Conservation (phyloP, 331 rosid species). For the Cydonia oblonga region DNA sequence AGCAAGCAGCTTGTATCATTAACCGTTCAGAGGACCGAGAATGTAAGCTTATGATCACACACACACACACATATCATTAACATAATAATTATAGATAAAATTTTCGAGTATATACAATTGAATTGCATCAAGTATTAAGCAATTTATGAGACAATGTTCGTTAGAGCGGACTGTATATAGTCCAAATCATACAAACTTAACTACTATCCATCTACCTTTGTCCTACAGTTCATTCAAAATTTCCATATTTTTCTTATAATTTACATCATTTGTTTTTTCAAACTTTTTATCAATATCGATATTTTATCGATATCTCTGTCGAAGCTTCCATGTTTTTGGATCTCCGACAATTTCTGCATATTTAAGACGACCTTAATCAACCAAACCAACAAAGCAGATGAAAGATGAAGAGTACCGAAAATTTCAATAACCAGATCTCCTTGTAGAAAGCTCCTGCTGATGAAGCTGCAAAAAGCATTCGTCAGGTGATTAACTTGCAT, state of each 20-base stretch:
- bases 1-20: too few species aligned
- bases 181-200: not conserved
- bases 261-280: not conserved
- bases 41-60: too few species aligned
- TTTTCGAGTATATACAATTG: not conserved
- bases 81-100: not conserved
- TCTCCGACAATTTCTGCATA: not conserved
- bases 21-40: too few species aligned
- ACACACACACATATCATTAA: too few species aligned
- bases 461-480: slow-evolving; percentile 32
- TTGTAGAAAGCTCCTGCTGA: slow-evolving; percentile 22
- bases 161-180: not conserved
- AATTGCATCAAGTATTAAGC: not conserved
- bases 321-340: not conserved
- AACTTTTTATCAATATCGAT: not conserved
- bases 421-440: slow-evolving; percentile 25
- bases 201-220: not conserved
- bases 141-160: not conserved
- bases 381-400: slow-evolving; percentile 26
- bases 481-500: not conserved
- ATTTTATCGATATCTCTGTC: not conserved
- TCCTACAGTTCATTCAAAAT: not conserved
- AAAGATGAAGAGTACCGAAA: slow-evolving; percentile 27
- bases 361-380: not conserved
- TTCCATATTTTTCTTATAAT: not conserved